Conservation (phyloP, 164 flowering plant genomes). For the Nymphaea colorata region DNA sequence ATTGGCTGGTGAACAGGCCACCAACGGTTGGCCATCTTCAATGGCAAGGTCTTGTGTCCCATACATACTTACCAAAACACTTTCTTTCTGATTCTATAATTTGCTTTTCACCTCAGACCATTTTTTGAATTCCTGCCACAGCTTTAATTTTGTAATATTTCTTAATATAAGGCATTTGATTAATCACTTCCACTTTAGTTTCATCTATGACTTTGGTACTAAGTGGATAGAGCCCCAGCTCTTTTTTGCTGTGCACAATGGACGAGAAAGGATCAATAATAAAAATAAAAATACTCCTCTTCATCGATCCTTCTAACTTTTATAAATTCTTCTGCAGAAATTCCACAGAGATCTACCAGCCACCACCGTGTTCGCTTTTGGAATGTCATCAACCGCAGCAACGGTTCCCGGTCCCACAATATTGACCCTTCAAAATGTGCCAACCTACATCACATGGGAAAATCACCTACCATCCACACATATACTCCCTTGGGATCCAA, state of each 20-base stretch:
- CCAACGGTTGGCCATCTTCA: no score
- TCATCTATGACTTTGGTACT: background rate
- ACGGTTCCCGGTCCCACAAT: conserved; percentile 56
- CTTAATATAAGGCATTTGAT: background rate
- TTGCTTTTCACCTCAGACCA: no score
- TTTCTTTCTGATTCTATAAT: no score
- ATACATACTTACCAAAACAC: no score
- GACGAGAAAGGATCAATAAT: no score
- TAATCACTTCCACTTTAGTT: background rate
- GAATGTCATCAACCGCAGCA: conserved; percentile 23
- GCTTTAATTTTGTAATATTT: background rate
- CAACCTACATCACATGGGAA: conserved; percentile 30
- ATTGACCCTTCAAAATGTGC: conserved; percentile 29
- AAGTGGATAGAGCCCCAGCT: background rate
- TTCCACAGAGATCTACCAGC: conserved; percentile 53
- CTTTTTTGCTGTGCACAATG: background rate
- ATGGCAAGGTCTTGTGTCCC: no score
- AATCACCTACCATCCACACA: conserved; percentile 42
- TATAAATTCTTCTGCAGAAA: conserved; percentile 37
- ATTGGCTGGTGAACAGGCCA: no score
- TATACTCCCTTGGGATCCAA: conserved; percentile 52
- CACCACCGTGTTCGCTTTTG: conserved; percentile 45
- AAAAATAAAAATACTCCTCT: background rate
- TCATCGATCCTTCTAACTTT: background rate
- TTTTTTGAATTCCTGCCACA: no score